A percentile compares a stretch with the other conserved stretches of the same genome.
Conservation (phyloP, 2,329 filamentous ascomycete species). For the Plectosphaerella sp. region DNA sequence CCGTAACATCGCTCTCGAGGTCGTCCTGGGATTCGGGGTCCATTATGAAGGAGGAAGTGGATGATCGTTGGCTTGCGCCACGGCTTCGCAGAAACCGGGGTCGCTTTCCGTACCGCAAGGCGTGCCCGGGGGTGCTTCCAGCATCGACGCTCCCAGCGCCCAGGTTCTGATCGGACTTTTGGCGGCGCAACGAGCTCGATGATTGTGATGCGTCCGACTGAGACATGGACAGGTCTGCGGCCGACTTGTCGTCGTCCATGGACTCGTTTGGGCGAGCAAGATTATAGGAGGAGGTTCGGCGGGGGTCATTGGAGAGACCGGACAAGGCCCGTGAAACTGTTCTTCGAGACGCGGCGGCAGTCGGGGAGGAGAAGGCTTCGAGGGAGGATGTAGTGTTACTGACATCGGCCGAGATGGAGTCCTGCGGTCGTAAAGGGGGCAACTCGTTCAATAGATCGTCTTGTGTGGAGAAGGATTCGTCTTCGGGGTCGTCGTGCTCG, state of each 20-base stretch:
- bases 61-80: conserved; percentile 54
- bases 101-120: conserved; percentile 40
- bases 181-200: conserved; percentile 21
- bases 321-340: conserved; percentile 49
- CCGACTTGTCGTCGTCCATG: conserved; percentile 10
- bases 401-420: conserved; percentile 20
- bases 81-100: conserved; percentile 56
- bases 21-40: conserved; percentile 54
- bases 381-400: conserved; percentile 44
- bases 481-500: neutral
- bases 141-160: conserved; percentile 31
- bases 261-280: conserved; percentile 8
- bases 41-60: conserved; percentile 54
- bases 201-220: conserved; percentile 10
- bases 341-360: conserved; percentile 49
- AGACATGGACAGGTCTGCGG: conserved; percentile 1
- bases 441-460: conserved; percentile 1
- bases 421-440: conserved; percentile 12
- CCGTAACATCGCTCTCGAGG: conserved; percentile 67
- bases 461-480: neutral
- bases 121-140: conserved; percentile 40
- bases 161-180: conserved; percentile 25
- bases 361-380: conserved; percentile 52
- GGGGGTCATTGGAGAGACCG: conserved; percentile 28
- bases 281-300: neutral